Percentiles rank a stretch among this genome's conserved stretches.
These are phyloP conservation scores for Artomyces pyxidatus DNA, from an alignment of 768 basidiomycete species.

Conservation along the genomic window DNA sequence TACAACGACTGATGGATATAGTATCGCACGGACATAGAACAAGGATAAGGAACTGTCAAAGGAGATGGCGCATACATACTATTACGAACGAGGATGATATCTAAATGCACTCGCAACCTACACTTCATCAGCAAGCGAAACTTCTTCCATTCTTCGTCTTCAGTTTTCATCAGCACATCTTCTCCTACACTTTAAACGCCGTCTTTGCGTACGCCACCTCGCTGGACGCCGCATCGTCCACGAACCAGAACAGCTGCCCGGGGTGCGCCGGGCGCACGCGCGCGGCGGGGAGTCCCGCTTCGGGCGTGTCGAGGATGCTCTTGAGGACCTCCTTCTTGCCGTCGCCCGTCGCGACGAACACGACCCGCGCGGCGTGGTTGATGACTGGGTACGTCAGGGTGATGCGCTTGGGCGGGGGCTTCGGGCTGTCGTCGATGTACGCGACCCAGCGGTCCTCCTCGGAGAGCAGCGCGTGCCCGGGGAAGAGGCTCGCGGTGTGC, in stretches of 20 bases:
- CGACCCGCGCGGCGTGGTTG: conserved; percentile 82
- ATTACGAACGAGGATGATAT: neutral
- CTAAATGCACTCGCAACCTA: neutral
- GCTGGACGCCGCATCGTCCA: conserved; percentile 73
- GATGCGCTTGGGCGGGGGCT: conserved; percentile 83
- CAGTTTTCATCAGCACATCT: neutral
- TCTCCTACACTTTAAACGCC: conserved; percentile 44
- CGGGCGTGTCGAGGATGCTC: conserved; percentile 72
- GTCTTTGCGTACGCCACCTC: conserved; percentile 53
- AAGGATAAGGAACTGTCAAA: too few relatives aligned
- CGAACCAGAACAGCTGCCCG: conserved; percentile 92
- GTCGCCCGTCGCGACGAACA: conserved; percentile 81
- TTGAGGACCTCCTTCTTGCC: conserved; percentile 72
- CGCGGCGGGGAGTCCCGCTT: conserved; percentile 73
- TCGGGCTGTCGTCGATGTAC: conserved; percentile 86
- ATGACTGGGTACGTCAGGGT: conserved; percentile 90
- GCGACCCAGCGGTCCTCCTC: conserved; percentile 95
- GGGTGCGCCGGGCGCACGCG: conserved; percentile 70
- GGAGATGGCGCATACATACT: neutral
- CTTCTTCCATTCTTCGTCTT: neutral
- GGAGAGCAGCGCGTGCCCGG: conserved; percentile 75
- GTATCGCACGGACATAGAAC: too few relatives aligned
- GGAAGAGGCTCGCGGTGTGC: conserved; percentile 98
- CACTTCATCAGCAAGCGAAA: neutral
- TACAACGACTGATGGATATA: too few relatives aligned